Base-by-base conservation (phyloP, 2,329 filamentous ascomycete genomes). In the Ilyonectria mors-panacis region DNA sequence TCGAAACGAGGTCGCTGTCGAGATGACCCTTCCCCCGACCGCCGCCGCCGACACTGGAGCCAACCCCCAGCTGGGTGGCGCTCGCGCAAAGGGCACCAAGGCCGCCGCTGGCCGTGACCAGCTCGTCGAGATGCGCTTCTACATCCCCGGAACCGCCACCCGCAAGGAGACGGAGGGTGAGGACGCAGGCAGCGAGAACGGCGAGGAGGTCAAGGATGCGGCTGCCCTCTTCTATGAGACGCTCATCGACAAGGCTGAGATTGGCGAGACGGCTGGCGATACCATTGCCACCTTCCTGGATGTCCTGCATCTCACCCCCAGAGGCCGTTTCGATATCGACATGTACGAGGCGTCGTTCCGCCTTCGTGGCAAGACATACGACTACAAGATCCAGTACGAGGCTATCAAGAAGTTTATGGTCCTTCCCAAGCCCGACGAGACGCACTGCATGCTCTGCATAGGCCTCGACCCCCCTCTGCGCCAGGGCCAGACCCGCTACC, bases 371-470 rank as follows among this genome's bases (percentile, higher is more conserved):
- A 99, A 99, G 85, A 99, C 96, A 26, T 99, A 99, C 86, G 97
- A 99, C 85, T 99, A 99, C 90, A 99, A 99, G 88, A 98, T 99
- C 73, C 94, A 98, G 81, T 99, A 98, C 83, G 94, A 98, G 65
- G 91, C 92, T 56, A 94, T 98, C 84, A 99, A 99, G 87, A 98
- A 98, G 81, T 98, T 98, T 80, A 98, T 99, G 91, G 89, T 98
- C 33, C 90, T 99, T 6, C 96, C 96, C 54, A 99, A 99, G 84
- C 96, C 96, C n/a, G 96, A 99, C 80, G 96, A 99, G 73, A 90
- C 96, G 75, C 96, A 99, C 80, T 95, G 93, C 73, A 92, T 99
- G 85, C 94, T 99, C 72, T 95, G 94, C 70, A 92, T 99, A 72
- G 96, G 97, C 60, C 87, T 99, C 39, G 96, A 99, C 77, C 96